Evolutionary conservation across 805 yeast species (phyloP).

Genomic region (Cyberlindnera xishuangbannaensis): DNA sequence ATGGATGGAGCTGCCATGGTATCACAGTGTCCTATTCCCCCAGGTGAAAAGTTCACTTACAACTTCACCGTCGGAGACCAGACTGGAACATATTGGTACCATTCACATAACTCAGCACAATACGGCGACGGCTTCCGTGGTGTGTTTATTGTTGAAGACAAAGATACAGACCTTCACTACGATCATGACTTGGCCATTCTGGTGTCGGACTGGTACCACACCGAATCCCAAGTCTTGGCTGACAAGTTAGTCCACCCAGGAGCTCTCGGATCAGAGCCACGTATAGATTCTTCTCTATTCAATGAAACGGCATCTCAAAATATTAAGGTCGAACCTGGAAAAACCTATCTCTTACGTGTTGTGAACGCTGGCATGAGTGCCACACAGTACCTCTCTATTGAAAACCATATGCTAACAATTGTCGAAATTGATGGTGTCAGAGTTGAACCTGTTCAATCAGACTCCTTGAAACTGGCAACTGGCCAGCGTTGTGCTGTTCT

Average conservation of each 20-base stretch:
- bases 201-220: conserved; percentile 46
- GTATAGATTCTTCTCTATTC: conserved; percentile 39
- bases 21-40: conserved; percentile 51
- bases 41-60: conserved; percentile 37
- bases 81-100: conserved; percentile 52
- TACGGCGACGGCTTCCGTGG: conserved; percentile 45
- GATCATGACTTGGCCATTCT: conserved; percentile 42
- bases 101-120: conserved; percentile 43
- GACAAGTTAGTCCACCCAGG: conserved; percentile 34
- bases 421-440: conserved; percentile 57
- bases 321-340: conserved; percentile 36
- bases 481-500: conserved; percentile 75
- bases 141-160: conserved; percentile 32
- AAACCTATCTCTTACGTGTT: conserved; percentile 43
- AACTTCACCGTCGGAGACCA: conserved; percentile 35
- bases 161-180: conserved; percentile 24
- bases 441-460: conserved; percentile 43
- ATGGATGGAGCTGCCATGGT: conserved; percentile 92
- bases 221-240: conserved; percentile 30
- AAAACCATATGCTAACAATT: conserved; percentile 46
- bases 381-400: conserved; percentile 48
- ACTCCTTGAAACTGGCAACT: conserved; percentile 50
- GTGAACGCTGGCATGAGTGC: conserved; percentile 54
- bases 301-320: conserved; percentile 43
- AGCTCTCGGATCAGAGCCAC: conserved; percentile 43